A percentile compares a stretch with the other conserved stretches of the same genome.
phyloP scores from a whole-genome alignment of 129 eudicot genomes.

The Chrysanthemum seticuspe region DNA sequence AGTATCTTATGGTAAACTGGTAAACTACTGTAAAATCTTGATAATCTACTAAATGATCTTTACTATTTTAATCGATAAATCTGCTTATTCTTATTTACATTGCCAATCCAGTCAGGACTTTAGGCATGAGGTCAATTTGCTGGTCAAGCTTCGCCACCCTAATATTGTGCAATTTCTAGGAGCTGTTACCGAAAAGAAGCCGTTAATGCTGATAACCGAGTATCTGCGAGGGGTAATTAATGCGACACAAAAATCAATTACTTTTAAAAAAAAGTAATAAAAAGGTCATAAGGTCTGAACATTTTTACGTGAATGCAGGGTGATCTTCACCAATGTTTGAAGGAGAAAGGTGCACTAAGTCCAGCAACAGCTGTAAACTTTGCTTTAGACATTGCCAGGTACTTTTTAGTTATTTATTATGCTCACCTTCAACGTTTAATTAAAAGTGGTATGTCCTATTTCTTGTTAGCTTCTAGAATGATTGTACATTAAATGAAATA shows the following conservation, averaged over 20 bases:
- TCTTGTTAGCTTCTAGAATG: no score
- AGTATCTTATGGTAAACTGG: background rate
- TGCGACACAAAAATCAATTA: background rate
- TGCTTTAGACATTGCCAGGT: constrained; percentile 98
- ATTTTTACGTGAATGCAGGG: constrained; percentile 55
- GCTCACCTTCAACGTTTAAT: no score
- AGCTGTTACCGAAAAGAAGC: constrained; percentile 96
- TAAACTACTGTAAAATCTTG: background rate
- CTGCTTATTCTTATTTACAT: constrained; percentile 15
- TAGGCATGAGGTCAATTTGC: constrained; percentile 98
- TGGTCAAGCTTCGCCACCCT: constrained; percentile 99
- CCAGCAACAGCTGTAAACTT: constrained; percentile 85
- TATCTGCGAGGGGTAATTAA: constrained; percentile 82
- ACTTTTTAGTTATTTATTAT: background rate
- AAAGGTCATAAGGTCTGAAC: background rate
- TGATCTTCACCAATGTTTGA: constrained; percentile 89
- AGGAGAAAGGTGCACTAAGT: constrained; percentile 85
- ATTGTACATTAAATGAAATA: no score
- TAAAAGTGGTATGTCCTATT: no score
- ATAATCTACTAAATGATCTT: background rate
- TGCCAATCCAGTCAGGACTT: constrained; percentile 81
- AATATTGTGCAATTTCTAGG: constrained; percentile 97
- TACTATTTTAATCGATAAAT: constrained; percentile 1
- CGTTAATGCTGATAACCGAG: constrained; percentile 93
- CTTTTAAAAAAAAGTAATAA: background rate